Evolutionary conservation across 192 early-diverging fungal genomes (phyloP).

Genomic region (Diversispora eburnea): DNA sequence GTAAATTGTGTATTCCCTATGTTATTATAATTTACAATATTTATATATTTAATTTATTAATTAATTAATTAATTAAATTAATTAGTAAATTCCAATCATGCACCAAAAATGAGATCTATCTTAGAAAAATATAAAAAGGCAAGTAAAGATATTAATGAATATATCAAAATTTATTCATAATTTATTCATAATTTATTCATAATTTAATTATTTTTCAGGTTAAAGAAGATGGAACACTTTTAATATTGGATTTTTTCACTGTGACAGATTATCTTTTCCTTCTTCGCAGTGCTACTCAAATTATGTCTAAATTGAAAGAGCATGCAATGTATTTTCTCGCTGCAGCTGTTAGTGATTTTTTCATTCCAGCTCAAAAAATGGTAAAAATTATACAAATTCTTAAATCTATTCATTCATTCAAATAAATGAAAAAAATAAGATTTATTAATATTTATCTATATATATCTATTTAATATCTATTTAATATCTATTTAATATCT

Average conservation of each 20-base stretch:
- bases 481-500: not conserved
- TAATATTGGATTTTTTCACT: slow-evolving; percentile 85
- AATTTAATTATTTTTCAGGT: slow-evolving; percentile 42
- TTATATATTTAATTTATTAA: not conserved
- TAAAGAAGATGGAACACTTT: slow-evolving; percentile 57
- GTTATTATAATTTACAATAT: not conserved
- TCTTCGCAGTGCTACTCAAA: slow-evolving; percentile 67
- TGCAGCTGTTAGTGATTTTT: slow-evolving; percentile 98
- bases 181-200: not conserved
- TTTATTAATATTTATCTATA: not conserved
- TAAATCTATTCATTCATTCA: slow-evolving; percentile 1
- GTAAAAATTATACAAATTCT: slow-evolving; percentile 32
- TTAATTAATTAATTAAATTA: not conserved
- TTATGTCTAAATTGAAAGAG: slow-evolving; percentile 62
- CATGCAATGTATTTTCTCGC: slow-evolving; percentile 93
- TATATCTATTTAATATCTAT: slow-evolving; percentile 15
- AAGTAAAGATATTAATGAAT: slow-evolving; percentile 16
- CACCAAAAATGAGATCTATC: slow-evolving; percentile 59
- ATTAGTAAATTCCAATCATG: slow-evolving; percentile 66
- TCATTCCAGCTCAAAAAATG: slow-evolving; percentile 92
- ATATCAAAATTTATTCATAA: not conserved
- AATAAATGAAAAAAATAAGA: not conserved
- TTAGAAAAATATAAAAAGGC: slow-evolving; percentile 65
- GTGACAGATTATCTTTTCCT: slow-evolving; percentile 91
- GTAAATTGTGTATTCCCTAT: no score